Conservation (phyloP, 1,284 basidiomycete genomes). For the Moesziomyces parantarcticus region DNA sequence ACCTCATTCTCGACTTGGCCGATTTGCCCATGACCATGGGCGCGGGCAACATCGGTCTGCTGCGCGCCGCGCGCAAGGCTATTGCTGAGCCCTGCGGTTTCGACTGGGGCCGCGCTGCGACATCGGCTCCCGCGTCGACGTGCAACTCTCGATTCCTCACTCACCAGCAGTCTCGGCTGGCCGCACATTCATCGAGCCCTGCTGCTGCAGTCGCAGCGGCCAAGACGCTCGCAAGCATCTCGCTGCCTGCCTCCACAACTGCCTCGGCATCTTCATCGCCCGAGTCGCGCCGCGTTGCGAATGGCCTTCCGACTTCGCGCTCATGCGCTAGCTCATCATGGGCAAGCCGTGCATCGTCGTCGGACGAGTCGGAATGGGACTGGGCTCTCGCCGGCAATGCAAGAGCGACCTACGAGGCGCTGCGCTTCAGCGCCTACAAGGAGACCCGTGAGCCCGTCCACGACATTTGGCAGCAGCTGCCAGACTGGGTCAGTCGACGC, state of each 20-base stretch:
- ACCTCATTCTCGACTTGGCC: conserved; percentile 40
- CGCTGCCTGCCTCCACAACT: conserved; percentile 21
- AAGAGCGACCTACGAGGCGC: conserved; percentile 28
- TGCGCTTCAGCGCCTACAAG: conserved; percentile 30
- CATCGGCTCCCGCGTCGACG: conserved; percentile 21
- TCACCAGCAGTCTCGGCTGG: conserved; percentile 14
- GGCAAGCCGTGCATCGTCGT: conserved; percentile 11
- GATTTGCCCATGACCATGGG: conserved; percentile 38
- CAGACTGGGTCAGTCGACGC: conserved; percentile 47
- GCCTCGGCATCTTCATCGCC: conserved; percentile 22
- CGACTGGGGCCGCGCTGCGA: conserved; percentile 35
- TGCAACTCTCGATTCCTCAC: conserved; percentile 11
- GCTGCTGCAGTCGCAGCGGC: neutral
- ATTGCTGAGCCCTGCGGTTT: conserved; percentile 37
- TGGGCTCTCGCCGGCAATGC: conserved; percentile 43
- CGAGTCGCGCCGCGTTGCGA: conserved; percentile 5
- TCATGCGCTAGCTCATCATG: conserved; percentile 13
- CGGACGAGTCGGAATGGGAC: conserved; percentile 46
- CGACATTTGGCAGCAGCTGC: conserved; percentile 46
- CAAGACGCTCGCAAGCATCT: conserved; percentile 1
- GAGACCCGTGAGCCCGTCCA: conserved; percentile 40
- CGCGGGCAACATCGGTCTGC: conserved; percentile 33
- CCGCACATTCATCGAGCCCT: conserved; percentile 1
- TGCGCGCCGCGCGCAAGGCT: conserved; percentile 44
- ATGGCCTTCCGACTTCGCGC: conserved; percentile 7